phyloP scores from a whole-genome alignment of 2,329 filamentous ascomycete species.

The Arthrobotrys sphaeroides region DNA sequence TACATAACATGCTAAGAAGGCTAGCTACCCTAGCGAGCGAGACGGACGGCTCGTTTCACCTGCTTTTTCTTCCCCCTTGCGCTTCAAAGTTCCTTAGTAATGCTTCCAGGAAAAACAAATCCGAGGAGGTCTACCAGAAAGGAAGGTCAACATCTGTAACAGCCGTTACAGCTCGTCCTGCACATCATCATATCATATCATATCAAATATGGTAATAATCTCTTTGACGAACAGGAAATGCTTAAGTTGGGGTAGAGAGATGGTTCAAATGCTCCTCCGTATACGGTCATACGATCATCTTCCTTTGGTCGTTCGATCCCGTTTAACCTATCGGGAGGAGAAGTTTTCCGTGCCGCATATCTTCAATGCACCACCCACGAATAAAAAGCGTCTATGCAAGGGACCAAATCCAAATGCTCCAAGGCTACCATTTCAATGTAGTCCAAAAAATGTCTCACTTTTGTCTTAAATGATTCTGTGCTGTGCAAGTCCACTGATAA shows the following conservation, averaged over 20 bases:
- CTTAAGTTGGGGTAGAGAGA: neutral
- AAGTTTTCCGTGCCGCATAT: slow-evolving; percentile 4
- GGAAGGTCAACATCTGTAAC: slow-evolving; percentile 44
- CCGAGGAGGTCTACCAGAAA: slow-evolving; percentile 21
- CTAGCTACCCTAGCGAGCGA: slow-evolving; percentile 45
- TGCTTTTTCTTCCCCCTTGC: slow-evolving; percentile 20
- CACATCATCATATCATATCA: slow-evolving; percentile 30
- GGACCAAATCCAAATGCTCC: neutral
- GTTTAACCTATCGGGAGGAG: slow-evolving; percentile 1
- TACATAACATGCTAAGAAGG: slow-evolving; percentile 4
- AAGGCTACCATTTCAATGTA: slow-evolving; percentile 13
- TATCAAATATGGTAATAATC: too few species aligned
- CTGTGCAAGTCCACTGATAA: neutral
- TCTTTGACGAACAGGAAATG: neutral
- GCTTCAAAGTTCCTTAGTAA: slow-evolving; percentile 22
- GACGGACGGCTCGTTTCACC: slow-evolving; percentile 33
- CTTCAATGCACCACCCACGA: neutral
- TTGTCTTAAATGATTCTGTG: neutral
- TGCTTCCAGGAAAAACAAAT: slow-evolving; percentile 34
- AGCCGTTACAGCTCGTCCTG: slow-evolving; percentile 34
- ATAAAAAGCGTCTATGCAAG: slow-evolving; percentile 11
- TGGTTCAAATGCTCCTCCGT: slow-evolving; percentile 13
- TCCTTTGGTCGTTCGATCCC: neutral
- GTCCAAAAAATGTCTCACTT: slow-evolving; percentile 11
- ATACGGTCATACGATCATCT: slow-evolving; percentile 37